Base-by-base conservation (phyloP, 495 filamentous ascomycete genomes). In the Cudoniella acicularis region DNA sequence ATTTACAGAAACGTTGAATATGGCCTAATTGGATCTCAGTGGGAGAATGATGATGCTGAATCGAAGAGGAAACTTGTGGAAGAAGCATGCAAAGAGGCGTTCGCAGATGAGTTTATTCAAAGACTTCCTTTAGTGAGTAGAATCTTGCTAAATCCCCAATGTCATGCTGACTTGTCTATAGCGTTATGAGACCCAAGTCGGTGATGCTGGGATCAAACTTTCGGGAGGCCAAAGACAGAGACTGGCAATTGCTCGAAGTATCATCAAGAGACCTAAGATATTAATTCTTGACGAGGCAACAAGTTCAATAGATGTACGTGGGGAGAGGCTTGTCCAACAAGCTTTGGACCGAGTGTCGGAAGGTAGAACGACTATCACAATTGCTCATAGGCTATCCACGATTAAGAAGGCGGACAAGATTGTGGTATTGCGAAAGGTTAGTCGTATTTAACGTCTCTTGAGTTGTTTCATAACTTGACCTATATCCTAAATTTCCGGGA, bases 201-300 rank as follows among this genome's bases (percentile, higher is more conserved):
- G 82, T 24, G 82, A 85, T 43, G 69, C 74, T 3, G 83, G 81
- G 1, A 79, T 81, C 69, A 85, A 81, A 51, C 64, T 86, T n/a
- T 79, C 74, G n/a, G 81, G 80, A 24, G 82, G 83, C 11, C 83
- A 86, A 66, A 82, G 83, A 59, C 87, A 90, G 63, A 74, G 86
- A 43, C 69, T 90, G 0, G 81, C 87, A 10, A 84, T 92, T 52
- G 87, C 88, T 0, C 76, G 88, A 20, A 85, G 83, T 22, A 82
- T 91, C 25, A 79, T 95, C 54, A 88, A 89, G 65, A 79, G 89
- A 49, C 90, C 91, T 0, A 82, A 83, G n/a, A 86, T 96, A 56
- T 73, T 96, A 3, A 86, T 96, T 27, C 73, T 96, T 6, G 90
- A 95, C 65, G 91, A 96, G 70, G 90, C 91, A 17, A 94, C 90